Base-by-base conservation (phyloP, 305 asterid species). In the Fraxinus dipetala region DNA sequence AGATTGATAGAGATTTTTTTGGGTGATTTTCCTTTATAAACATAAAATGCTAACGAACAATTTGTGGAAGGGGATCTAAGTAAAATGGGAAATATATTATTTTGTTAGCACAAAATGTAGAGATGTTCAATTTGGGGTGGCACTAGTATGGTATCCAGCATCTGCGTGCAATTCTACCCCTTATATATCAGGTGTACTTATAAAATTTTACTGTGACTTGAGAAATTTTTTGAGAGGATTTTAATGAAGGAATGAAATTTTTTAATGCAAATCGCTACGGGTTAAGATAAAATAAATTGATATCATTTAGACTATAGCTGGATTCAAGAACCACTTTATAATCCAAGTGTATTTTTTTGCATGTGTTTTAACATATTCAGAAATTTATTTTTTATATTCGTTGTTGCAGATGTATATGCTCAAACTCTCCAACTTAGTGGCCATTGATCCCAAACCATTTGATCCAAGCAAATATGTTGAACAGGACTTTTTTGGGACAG, bases 381-480 rank as follows among this genome's bases (percentile, higher is more conserved):
- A 18, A 56, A 56, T 56, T 56, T 56, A 56, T 56, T 18, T 4
- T 56, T 56, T 56, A 56, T 56, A 56, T 56, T 56, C 67, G 61
- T 88, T 76, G 75, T 76, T 87, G 87, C 87, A 89, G 92, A 87
- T 89, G 92, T 83, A 85, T 87, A 86, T 86, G 88, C 83, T 89
- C 78, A 89, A 89, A 82, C 89, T 89, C 45, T 89, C 92, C 16
- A 89, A 89, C 79, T 88, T 89, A 83, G 88, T 88, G 89, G 92
- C 91, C 38, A 88, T 86, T 77, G 90, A 89, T 48, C 79, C 89
- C 78, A 86, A 83, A 86, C 91, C 91, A 70, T 56, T 56, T 56
- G 67, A 56, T 56, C 67, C 67, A 56, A 56, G 67, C 67, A 56
- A 28, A 63, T 89, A 88, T 77, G 88, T 88, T 79, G 92, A 89